phyloP scores from a whole-genome alignment of 495 filamentous ascomycete species.

The Tuber aestivum region DNA sequence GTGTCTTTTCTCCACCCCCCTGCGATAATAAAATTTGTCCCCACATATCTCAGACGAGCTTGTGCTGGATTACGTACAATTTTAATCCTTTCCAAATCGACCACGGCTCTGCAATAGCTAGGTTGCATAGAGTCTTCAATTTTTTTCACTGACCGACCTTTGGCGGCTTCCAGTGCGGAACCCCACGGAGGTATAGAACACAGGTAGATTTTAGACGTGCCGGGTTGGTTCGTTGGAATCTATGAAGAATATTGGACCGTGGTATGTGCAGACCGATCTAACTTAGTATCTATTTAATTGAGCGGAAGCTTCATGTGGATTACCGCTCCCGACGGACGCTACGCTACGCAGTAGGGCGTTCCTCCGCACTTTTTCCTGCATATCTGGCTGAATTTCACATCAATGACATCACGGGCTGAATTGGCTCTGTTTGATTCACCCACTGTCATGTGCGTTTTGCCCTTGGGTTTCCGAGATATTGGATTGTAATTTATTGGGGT shows the following conservation, averaged over 20 bases:
- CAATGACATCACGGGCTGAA: background rate
- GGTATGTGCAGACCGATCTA: background rate
- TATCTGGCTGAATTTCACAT: background rate
- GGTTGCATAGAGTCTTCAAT: background rate
- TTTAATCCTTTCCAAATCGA: background rate
- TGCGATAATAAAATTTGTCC: background rate
- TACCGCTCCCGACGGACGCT: background rate
- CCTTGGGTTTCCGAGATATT: background rate
- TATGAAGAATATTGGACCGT: background rate
- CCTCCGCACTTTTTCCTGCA: background rate
- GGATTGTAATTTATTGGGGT: background rate
- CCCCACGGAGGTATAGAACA: background rate
- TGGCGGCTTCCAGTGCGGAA: background rate
- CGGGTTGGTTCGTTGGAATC: background rate
- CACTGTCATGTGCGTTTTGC: background rate
- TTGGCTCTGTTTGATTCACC: background rate
- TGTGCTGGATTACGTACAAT: background rate
- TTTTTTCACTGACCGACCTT: background rate
- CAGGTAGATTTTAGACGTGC: background rate
- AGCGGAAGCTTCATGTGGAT: background rate
- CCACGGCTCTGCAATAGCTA: background rate
- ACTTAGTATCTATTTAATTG: background rate
- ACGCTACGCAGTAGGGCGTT: background rate
- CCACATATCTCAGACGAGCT: background rate
- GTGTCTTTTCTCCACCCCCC: background rate